Percentiles rank a stretch among this genome's conserved stretches.
phyloP scores from a whole-genome alignment of 768 basidiomycete species.

The Mycena rosella region DNA sequence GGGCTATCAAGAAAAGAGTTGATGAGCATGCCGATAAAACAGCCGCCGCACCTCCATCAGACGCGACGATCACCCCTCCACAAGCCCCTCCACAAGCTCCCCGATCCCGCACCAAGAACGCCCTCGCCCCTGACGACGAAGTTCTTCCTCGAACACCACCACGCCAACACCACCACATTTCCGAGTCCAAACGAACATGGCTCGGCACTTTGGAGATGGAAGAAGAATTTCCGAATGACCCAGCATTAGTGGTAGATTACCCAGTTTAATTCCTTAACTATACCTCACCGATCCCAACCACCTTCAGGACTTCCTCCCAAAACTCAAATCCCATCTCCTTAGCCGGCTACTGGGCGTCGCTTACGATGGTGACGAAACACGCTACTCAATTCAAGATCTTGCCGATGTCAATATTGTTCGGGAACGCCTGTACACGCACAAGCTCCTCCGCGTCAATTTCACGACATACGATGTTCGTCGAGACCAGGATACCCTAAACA shows the following conservation, averaged over 20 bases:
- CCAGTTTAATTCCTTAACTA: too few species aligned
- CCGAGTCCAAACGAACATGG: conserved; percentile 2
- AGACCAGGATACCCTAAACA: too few species aligned
- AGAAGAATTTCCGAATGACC: conserved; percentile 1
- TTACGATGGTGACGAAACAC: conserved; percentile 1
- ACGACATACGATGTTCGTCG: conserved; percentile 16
- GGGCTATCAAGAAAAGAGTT: neutral
- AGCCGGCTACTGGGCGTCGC: neutral
- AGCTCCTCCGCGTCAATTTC: conserved; percentile 8
- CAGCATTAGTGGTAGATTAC: neutral
- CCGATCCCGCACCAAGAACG: neutral
- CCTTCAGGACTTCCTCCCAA: neutral
- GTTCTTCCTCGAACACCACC: neutral
- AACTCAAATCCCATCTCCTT: conserved; percentile 2
- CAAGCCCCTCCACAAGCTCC: too few species aligned
- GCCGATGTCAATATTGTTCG: conserved; percentile 8
- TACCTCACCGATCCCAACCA: neutral
- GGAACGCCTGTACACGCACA: conserved; percentile 12
- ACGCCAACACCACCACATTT: conserved; percentile 4
- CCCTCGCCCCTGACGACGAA: neutral
- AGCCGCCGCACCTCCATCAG: too few species aligned
- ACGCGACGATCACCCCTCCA: too few species aligned
- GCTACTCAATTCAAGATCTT: neutral
- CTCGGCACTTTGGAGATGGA: neutral
- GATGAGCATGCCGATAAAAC: neutral